Evolutionary conservation across 495 filamentous ascomycete genomes (phyloP), one percentile per base, ranked within the genome.

Genomic region (Penicillium alfredii): DNA sequence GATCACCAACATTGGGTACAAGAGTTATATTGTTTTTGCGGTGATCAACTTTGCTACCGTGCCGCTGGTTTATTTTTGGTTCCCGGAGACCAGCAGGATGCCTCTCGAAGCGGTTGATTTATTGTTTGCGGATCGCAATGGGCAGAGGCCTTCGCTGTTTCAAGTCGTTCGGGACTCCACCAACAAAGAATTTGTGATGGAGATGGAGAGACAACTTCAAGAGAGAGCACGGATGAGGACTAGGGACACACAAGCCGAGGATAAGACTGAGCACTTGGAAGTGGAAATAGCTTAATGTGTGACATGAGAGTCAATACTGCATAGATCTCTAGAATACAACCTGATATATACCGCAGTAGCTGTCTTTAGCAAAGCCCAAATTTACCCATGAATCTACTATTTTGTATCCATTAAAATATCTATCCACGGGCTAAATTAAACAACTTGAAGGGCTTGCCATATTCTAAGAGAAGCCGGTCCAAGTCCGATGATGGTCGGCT

Each of bases 11-110:
- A 58, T 78, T 4, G 61, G 64, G 0, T 78, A 68, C 62, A 51
- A 60, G 16, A 74, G 74, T 54, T 81, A 74, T 47, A 65, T 79
- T 38, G 68, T 78, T 16, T 81, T 51, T 26, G 46, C 51, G 1
- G 44, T 53, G 0, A 51, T 59, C 8, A 57, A 54, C 24, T 53
- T 33, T 30, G 33, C 44, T n/a, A 36, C 38, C n/a, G 38, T 51
- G 4, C 76, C 72, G 0, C 51, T 62, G 3, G 68, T 82, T 24
- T 81, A 76, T 46, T 73, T 78, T 55, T 76, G 77, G 63, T 82
- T 74, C 51, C 77, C 77, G 0, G 78, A 81, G 51, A 82, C 78
- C 1, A 45, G 32, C 10, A 17, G 34, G 7, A 6, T 42, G 33
- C 34, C 34, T 12, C 35, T 48, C 4, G 45, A 48, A 20, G 34